Base-by-base conservation (phyloP, 2,329 filamentous ascomycete species). In the Sporothrix pallida region DNA sequence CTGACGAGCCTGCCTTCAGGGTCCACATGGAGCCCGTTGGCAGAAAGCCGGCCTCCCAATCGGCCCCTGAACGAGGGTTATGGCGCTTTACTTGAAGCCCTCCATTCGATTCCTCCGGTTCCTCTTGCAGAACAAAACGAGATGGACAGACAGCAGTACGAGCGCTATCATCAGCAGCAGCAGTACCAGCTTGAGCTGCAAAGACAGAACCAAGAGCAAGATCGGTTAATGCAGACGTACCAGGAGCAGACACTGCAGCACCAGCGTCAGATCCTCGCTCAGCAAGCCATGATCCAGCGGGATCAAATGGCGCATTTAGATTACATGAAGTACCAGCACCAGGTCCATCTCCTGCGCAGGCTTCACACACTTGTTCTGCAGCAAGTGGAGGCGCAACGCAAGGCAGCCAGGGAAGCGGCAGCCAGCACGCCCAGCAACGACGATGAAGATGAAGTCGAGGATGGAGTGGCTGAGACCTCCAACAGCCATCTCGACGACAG, bases 161-260 rank as follows among this genome's bases (percentile, higher is more conserved):
- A 70, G 9, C 67, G 67, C 6, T 56, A 70, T 10, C 48, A 56
- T 15, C 48, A 70, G 13, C 67, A 70, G 50, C 67, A 70, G 17
- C 48, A 54, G 31, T 70, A 70, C 50, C 67, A 70, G 10, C 67
- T 68, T 15, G 65, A 70, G 50, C 67, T 54, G 46, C 67, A 70
- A 44, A n/a, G n/a, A 26, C 67, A 70, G n/a, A 50, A 26, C 26
- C 67, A 56, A 31, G 31, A 70, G 8, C 67, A 70, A 12, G 48
- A 70, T 15, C 26, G 65, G 20, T 9, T 68, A 8, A 52, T 68
- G 44, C 65, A 68, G 23, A 31, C 23, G 0, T 56, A 54, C 26
- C 50, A 56, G 15, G 46, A 70, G 50, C 67, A 70, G 37, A 31
- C 20, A 31, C 50, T 54, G 17, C 67, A 70, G 67, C 67, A 70